These are phyloP conservation scores for Calamus simplicifolius DNA, from an alignment of 176 grass and related monocot genomes.

Conservation along the genomic window DNA sequence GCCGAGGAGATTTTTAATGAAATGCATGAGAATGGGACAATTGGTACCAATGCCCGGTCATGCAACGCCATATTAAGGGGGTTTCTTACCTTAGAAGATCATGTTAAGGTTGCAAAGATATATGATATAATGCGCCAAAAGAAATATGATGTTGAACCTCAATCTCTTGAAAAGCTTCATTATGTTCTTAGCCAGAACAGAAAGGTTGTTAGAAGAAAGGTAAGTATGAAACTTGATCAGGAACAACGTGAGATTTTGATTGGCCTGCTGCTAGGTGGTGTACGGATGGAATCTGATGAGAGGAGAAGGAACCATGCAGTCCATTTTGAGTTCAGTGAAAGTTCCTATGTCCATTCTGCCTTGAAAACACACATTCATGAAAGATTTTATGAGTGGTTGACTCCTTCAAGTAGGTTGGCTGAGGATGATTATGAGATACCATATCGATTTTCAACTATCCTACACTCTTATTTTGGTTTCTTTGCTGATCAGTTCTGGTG, in stretches of 20 bases:
- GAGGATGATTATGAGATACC: conserved; percentile 52
- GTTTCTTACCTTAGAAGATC: conserved; percentile 65
- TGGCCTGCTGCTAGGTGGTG: conserved; percentile 78
- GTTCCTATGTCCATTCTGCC: conserved; percentile 52
- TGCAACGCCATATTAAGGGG: conserved; percentile 74
- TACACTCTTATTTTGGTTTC: conserved; percentile 77
- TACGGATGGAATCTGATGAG: conserved; percentile 54
- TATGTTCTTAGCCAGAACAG: conserved; percentile 49
- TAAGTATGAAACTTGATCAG: conserved; percentile 66
- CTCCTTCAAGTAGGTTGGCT: conserved; percentile 44
- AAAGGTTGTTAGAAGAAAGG: conserved; percentile 55
- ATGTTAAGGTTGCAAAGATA: conserved; percentile 66
- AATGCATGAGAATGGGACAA: conserved; percentile 69
- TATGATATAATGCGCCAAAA: conserved; percentile 84
- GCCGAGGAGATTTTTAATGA: conserved; percentile 73
- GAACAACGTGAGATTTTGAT: conserved; percentile 96
- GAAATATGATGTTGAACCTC: conserved; percentile 54
- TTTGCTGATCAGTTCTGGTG: conserved; percentile 75
- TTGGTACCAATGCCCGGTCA: conserved; percentile 72
- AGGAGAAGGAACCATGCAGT: conserved; percentile 44
- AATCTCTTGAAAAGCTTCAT: conserved; percentile 68
- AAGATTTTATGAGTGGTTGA: conserved; percentile 79
- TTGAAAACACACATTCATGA: conserved; percentile 80
- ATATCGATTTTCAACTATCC: conserved; percentile 56
- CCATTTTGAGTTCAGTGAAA: conserved; percentile 61